Base-by-base conservation (phyloP, 352 stramenopile species). In the Pythium guiyangense region DNA sequence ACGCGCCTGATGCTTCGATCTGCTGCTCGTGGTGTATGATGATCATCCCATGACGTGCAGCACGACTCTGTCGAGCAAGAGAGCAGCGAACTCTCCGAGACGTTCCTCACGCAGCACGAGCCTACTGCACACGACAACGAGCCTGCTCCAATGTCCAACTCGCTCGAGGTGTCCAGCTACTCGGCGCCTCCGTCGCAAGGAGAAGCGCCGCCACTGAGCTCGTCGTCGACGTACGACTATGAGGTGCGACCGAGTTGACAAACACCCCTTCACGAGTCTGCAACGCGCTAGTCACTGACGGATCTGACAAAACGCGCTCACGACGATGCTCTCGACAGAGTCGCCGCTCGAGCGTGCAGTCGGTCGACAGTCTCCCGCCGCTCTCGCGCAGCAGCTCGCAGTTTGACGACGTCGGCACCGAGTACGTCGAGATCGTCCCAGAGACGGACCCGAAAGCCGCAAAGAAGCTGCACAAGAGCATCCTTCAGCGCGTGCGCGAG, bases 391-490 rank as follows among this genome's bases (percentile, higher is more conserved):
- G 34, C 22, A 56, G 52, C 22, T 59, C 58, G 1, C 57, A 63
- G 25, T 65, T 74, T 25, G 77, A 87, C 22, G 73, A 86, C 20
- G 69, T 82, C n/a, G 66, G 67, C 37, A 73, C 84, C 5, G 78
- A 87, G 42, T 71, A 76, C 59, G 59, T 85, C 18, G 62, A 83
- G 35, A 66, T 90, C 26, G 48, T 74, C 1, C 75, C 75, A 2
- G 77, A 85, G 54, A 74, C 62, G 0, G 75, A 92, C 44, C 65
- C 80, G 10, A 76, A 69, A 22, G 74, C 64, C n/a, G 75, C 78
- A 6, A 89, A 89, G 60, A 79, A 71, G 37, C 69, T 92, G 4
- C 83, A 92, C 63, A 90, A 89, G 50, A 74, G 77, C 31, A 79
- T 92, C 26, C 62, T 92, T 22, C 66, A 82, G 40, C 84, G 62